Percentiles rank a stretch among this genome's conserved stretches.
These are phyloP conservation scores for Micromonas commoda DNA, from an alignment of 139 green algal genomes.

Conservation along the genomic window DNA sequence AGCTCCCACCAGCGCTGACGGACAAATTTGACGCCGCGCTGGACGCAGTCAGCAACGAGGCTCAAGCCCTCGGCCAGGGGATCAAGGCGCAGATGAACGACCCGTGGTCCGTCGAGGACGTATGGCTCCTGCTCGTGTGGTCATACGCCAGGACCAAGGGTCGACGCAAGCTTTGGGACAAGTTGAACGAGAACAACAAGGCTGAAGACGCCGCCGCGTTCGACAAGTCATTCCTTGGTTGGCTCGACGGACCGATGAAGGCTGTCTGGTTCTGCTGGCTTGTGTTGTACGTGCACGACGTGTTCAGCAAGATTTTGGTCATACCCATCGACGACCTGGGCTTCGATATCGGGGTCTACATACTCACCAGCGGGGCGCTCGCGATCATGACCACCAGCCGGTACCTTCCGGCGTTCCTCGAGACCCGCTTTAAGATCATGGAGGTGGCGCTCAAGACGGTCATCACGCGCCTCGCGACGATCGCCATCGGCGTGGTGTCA, in stretches of 20 bases:
- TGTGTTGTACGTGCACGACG: background rate
- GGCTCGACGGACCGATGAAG: background rate
- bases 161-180: background rate
- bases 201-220: slow-evolving; percentile 7
- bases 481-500: background rate
- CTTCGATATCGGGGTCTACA: slow-evolving; percentile 9
- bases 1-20: too few relatives aligned
- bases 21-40: too few relatives aligned
- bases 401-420: background rate
- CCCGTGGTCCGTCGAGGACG: slow-evolving; percentile 7
- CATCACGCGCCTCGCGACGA: background rate
- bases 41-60: background rate
- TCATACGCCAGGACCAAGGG: background rate
- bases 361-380: background rate
- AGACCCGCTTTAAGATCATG: background rate
- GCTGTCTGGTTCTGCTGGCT: background rate
- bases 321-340: background rate
- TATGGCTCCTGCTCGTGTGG: slow-evolving; percentile 5
- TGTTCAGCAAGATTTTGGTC: background rate
- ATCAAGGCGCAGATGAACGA: slow-evolving; percentile 3
- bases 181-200: background rate
- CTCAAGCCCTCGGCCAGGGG: background rate
- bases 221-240: background rate
- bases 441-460: background rate
- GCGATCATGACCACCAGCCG: background rate